Conservation (phyloP, 768 basidiomycete genomes). For the Inosperma sp. region DNA sequence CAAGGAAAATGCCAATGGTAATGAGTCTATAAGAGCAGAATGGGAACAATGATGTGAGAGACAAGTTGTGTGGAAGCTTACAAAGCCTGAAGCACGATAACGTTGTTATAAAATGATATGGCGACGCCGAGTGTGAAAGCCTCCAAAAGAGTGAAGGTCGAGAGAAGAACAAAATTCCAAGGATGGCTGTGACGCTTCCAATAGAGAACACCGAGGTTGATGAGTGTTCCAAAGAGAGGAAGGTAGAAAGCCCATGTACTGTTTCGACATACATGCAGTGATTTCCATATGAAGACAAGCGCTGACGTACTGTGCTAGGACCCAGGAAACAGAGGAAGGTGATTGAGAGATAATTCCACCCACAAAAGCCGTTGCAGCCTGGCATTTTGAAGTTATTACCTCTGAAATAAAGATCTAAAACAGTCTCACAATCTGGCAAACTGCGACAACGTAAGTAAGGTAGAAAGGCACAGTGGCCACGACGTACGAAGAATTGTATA, state of each 20-base stretch:
- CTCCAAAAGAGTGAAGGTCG: constrained; percentile 87
- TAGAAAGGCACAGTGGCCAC: not conserved
- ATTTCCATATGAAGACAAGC: not conserved
- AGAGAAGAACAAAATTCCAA: constrained; percentile 78
- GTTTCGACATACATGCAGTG: not conserved
- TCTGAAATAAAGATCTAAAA: not conserved
- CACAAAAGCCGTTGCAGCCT: constrained; percentile 67
- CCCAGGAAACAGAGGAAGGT: constrained; percentile 57
- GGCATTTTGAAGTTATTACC: constrained; percentile 25
- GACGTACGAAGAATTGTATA: constrained; percentile 83
- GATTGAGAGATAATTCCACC: constrained; percentile 69
- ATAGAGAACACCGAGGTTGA: constrained; percentile 76
- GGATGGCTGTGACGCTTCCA: constrained; percentile 94
- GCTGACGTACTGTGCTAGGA: constrained; percentile 57
- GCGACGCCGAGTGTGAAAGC: constrained; percentile 86
- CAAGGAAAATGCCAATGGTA: constrained; percentile 89
- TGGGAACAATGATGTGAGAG: constrained; percentile 9
- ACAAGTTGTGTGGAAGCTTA: constrained; percentile 33
- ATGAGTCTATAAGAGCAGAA: constrained; percentile 47
- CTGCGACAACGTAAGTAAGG: constrained; percentile 30
- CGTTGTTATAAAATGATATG: constrained; percentile 67
- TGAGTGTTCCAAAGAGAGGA: constrained; percentile 71
- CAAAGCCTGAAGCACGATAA: constrained; percentile 83
- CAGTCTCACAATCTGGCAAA: constrained; percentile 63
- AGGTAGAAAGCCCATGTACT: constrained; percentile 81